Conservation (phyloP, 352 stramenopile genomes). For the Proteromonas lacertae region DNA sequence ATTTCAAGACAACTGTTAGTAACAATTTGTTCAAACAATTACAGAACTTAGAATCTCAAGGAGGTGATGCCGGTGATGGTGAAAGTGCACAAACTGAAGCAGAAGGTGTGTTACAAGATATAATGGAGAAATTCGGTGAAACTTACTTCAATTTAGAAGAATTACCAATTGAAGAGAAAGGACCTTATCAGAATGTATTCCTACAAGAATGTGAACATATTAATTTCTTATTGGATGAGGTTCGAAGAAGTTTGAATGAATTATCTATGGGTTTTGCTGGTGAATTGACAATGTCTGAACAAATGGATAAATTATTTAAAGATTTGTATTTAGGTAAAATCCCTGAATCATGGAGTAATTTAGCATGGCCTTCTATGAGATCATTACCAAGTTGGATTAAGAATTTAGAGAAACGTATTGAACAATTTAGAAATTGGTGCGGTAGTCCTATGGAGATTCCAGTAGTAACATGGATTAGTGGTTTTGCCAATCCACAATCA, state of each 20-base stretch:
- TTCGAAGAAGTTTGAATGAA: constrained; percentile 50
- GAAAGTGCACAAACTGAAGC: constrained; percentile 40
- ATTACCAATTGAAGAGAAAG: too few relatives aligned
- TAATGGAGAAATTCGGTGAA: constrained; percentile 17
- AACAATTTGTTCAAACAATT: constrained; percentile 43
- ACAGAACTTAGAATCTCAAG: constrained; percentile 54
- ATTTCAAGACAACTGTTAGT: constrained; percentile 61
- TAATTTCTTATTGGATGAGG: constrained; percentile 71
- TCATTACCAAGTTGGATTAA: constrained; percentile 58
- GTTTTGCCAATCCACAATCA: constrained; percentile 67
- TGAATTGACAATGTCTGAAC: constrained; percentile 60
- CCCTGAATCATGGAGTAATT: constrained; percentile 59
- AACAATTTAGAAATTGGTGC: constrained; percentile 51
- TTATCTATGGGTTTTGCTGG: constrained; percentile 45
- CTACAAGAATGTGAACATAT: constrained; percentile 56
- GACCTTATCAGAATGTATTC: too few relatives aligned
- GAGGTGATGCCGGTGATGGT: too few relatives aligned
- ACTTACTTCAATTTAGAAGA: too few relatives aligned
- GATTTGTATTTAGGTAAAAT: constrained; percentile 58
- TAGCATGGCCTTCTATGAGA: constrained; percentile 61
- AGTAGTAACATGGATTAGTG: constrained; percentile 56
- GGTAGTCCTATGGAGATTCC: constrained; percentile 21
- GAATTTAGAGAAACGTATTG: constrained; percentile 41
- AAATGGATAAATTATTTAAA: constrained; percentile 44
- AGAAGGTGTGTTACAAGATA: constrained; percentile 9